phyloP scores from a whole-genome alignment of 2,329 filamentous ascomycete species.

The Dactylonectria macrodidyma region DNA sequence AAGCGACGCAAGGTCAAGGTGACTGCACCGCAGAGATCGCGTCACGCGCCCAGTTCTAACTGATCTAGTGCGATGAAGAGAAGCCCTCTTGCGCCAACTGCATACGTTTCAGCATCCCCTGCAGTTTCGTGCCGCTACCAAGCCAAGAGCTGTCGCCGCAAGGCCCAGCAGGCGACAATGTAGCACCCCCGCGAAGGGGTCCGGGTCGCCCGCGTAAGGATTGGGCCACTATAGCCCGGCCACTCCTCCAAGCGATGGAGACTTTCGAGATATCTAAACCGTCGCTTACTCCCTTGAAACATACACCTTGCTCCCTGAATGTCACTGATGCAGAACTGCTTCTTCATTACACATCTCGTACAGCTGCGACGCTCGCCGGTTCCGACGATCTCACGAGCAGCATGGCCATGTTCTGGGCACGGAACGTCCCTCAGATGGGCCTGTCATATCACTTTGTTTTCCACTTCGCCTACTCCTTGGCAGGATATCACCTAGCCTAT shows the following conservation, averaged over 20 bases:
- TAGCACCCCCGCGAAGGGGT: conserved; percentile 41
- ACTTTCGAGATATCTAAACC: conserved; percentile 41
- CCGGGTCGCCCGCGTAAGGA: conserved; percentile 50
- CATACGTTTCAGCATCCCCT: conserved; percentile 50
- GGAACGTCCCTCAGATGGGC: conserved; percentile 48
- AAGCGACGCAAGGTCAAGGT: conserved; percentile 53
- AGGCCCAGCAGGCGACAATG: conserved; percentile 34
- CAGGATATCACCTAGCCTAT: conserved; percentile 47
- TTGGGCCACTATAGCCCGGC: conserved; percentile 45
- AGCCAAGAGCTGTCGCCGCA: conserved; percentile 36
- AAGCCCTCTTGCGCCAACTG: conserved; percentile 52
- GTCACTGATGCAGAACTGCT: conserved; percentile 50
- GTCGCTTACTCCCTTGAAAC: conserved; percentile 29
- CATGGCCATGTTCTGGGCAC: conserved; percentile 46
- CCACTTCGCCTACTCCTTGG: conserved; percentile 47
- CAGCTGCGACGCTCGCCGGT: conserved; percentile 43
- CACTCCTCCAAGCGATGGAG: conserved; percentile 36
- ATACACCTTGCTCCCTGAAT: conserved; percentile 41
- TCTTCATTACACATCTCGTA: conserved; percentile 48
- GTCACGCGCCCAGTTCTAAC: neutral
- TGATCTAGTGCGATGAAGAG: conserved; percentile 50
- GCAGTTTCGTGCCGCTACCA: conserved; percentile 45
- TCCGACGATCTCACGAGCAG: conserved; percentile 34
- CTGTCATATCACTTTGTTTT: conserved; percentile 49
- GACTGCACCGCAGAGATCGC: conserved; percentile 2